A percentile compares a stretch with the other conserved stretches of the same genome.
phyloP scores from a whole-genome alignment of 768 basidiomycete species.

The Calocybe indica region DNA sequence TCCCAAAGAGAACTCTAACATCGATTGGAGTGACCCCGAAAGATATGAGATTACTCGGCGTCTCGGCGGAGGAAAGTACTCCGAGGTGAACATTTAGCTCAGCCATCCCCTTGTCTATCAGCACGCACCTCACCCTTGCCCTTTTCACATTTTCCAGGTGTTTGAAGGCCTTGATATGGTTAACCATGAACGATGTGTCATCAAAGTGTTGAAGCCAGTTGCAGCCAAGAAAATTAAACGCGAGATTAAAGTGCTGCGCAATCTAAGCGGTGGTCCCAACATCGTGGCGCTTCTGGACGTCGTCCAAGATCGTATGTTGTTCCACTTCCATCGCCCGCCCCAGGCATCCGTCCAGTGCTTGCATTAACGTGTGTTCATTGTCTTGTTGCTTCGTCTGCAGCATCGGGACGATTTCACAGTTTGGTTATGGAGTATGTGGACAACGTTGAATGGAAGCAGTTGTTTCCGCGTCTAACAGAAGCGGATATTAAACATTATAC shows the following conservation, averaged over 20 bases:
- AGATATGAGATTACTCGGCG: slow-evolving; percentile 62
- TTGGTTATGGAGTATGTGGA: slow-evolving; percentile 67
- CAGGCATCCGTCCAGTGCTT: neutral
- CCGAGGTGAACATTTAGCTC: slow-evolving; percentile 37
- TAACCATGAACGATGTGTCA: slow-evolving; percentile 47
- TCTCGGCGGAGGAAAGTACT: slow-evolving; percentile 62
- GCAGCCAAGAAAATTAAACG: slow-evolving; percentile 68
- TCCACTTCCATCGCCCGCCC: neutral
- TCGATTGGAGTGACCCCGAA: slow-evolving; percentile 63
- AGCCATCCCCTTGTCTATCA: too few species aligned
- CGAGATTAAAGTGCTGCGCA: slow-evolving; percentile 69
- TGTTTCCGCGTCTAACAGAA: slow-evolving; percentile 55
- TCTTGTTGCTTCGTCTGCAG: slow-evolving; percentile 5
- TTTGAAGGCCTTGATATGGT: slow-evolving; percentile 57
- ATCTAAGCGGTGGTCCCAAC: slow-evolving; percentile 67
- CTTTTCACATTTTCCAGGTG: slow-evolving; percentile 27
- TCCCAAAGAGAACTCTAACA: slow-evolving; percentile 44
- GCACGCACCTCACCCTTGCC: neutral
- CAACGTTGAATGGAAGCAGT: slow-evolving; percentile 58
- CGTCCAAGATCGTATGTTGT: slow-evolving; percentile 45
- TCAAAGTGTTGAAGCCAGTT: slow-evolving; percentile 73
- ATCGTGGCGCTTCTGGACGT: slow-evolving; percentile 62
- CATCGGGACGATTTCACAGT: slow-evolving; percentile 54
- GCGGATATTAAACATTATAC: slow-evolving; percentile 64
- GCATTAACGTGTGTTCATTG: neutral